Conservation (phyloP, 2,329 filamentous ascomycete genomes). For the Ophiostoma australiae region DNA sequence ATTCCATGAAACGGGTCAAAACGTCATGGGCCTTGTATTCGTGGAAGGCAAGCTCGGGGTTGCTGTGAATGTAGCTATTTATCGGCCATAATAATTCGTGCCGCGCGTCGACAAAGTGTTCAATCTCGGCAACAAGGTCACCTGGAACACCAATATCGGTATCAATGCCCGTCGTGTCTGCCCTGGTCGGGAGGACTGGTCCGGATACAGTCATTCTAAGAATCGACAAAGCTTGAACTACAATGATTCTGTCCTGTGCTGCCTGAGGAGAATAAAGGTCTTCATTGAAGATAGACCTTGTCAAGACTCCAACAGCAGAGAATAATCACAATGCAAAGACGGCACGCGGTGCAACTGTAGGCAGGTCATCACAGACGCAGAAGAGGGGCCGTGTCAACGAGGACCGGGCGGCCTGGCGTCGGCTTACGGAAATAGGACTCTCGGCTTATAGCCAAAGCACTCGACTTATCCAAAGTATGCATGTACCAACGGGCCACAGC, state of each 20-base stretch:
- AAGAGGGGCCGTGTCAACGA: not conserved
- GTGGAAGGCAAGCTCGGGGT: conserved; percentile 16
- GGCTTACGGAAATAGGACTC: not conserved
- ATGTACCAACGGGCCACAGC: not conserved
- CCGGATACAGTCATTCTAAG: not conserved
- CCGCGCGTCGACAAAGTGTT: not conserved
- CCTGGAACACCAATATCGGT: not conserved
- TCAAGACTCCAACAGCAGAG: not conserved
- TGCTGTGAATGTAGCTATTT: conserved; percentile 11
- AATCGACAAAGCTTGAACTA: not conserved
- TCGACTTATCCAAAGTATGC: too few species aligned
- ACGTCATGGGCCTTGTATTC: conserved; percentile 15
- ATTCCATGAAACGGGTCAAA: not conserved
- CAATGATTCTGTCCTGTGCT: not conserved
- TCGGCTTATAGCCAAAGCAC: not conserved
- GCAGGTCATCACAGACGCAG: not conserved
- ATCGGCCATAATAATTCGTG: conserved; percentile 9
- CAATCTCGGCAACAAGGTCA: not conserved
- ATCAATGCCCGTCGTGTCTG: not conserved
- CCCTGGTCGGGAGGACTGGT: not conserved
- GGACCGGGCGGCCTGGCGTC: not conserved
- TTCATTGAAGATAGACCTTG: not conserved
- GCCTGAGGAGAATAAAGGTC: not conserved
- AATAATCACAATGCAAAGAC: not conserved
- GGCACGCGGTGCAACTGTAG: not conserved